Evolutionary conservation across 192 early-diverging fungal genomes (phyloP), one percentile per base, ranked within the genome.

Genomic region (Linderina pennispora): DNA sequence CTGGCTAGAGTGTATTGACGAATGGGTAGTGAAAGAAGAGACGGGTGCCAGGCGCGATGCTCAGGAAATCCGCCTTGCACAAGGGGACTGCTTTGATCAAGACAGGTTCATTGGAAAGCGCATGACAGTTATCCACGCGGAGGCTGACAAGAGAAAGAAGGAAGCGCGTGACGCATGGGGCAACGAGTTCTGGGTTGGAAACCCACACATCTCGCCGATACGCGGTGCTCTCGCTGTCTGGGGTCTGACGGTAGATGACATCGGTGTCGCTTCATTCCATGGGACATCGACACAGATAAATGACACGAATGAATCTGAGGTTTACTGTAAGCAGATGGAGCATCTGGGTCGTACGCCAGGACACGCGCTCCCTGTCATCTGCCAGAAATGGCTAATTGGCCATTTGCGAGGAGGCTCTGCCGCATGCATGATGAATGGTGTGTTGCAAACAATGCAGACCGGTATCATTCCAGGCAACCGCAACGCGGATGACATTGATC

Each of bases 261-360:
- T 93, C 57, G 81, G 85, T 42, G 81, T 90, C 25, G 81, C 88
- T 3, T 96, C 91, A 15, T 96, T 96, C 89, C 92, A 96, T 74
- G 92, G 92, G 40, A 96, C 92, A 17, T 84, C 86, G 20, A 97
- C 93, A 45, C 83, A 85, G 68, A 90, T 90, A 34, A 97, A 97
- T 62, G 93, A 97, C 66, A 85, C 88, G 79, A 97, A 94, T 74
- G 90, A 94, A 62, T 96, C 91, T 6, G 81, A 84, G 10, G 89
- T 89, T 1, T 44, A 90, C 37, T 88, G 92, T 77, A 75, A 85
- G 48, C 91, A 96, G 73, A 61, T 96, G 44, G 69, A 65, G 23
- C 89, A 96, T 59, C 78, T 96, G 25, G 91, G 93, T 16, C 82
- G 91, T 43, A 79, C 82, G 35, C 82, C 77, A 44, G 93, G 93